These are phyloP conservation scores for Aureobasidium leucospermi DNA, from an alignment of 2,329 filamentous ascomycete genomes.

Conservation along the genomic window DNA sequence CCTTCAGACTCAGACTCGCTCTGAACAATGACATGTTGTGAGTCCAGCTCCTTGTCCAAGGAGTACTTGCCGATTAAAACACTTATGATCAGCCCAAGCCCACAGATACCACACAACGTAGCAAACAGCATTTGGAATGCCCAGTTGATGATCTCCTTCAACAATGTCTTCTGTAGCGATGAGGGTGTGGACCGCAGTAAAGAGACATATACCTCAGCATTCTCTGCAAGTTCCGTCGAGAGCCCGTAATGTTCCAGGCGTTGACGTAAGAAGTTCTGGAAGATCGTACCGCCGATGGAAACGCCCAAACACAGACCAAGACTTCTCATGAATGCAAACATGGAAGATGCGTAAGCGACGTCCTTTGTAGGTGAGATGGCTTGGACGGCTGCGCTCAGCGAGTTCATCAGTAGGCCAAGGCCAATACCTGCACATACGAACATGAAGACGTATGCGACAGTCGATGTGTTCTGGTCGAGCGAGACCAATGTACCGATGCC, in stretches of 20 bases:
- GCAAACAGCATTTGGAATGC: conserved; percentile 21
- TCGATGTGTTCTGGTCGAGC: conserved; percentile 10
- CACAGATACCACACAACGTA: conserved; percentile 20
- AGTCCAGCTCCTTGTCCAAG: conserved; percentile 10
- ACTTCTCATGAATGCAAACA: conserved; percentile 41
- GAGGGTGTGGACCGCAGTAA: conserved; percentile 17
- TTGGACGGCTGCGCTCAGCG: conserved; percentile 38
- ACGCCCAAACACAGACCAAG: conserved; percentile 44
- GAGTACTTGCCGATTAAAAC: conserved; percentile 12
- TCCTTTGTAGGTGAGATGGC: conserved; percentile 33
- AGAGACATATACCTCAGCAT: conserved; percentile 20
- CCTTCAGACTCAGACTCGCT: neutral
- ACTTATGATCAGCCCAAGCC: conserved; percentile 19
- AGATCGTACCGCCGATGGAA: conserved; percentile 37
- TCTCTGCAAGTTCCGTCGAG: conserved; percentile 16
- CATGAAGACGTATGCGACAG: conserved; percentile 36
- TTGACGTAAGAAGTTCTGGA: conserved; percentile 27
- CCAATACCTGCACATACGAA: conserved; percentile 37
- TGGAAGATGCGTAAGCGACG: conserved; percentile 31
- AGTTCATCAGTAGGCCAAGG: conserved; percentile 35
- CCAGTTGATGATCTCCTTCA: conserved; percentile 17
- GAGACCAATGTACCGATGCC: neutral
- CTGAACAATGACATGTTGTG: neutral
- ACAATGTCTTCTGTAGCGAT: neutral
- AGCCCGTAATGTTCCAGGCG: conserved; percentile 15